Evolutionary conservation across 1,139 yeast genomes (phyloP), one percentile per base, ranked within the genome.

Genomic region (Lodderomyces orthopsilosis): DNA sequence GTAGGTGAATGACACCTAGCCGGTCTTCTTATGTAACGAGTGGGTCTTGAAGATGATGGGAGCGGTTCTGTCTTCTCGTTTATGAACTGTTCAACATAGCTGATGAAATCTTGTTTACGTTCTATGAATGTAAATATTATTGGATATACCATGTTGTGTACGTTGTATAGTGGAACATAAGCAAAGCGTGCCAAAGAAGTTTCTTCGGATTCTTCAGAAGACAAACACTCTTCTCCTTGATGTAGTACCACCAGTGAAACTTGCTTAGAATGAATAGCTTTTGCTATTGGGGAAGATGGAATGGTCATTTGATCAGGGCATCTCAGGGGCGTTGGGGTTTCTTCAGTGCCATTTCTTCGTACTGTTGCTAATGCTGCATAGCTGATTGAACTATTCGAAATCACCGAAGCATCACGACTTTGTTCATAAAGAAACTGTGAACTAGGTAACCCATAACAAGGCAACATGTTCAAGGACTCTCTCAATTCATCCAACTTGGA

Each of bases 281-380:
- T 18, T 7, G 26, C 23, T 22, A 43, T 35, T 13, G 46, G 46
- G 10, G 46, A 44, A 26, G 46, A 44, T n/a, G 44, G 46, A n/a
- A 41, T 27, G 23, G 36, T 33, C 7, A 24, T 12, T 8, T 33
- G 23, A 17, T 15, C 21, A n/a, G 19, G 35, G 26, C 14, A 27
- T 22, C 22, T 19, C 32, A 28, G 22, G 1, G 38, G 33, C 6
- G 40, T 28, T 8, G 43, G 21, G 5, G 26, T 27, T 6, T 21
- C 24, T 18, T 28, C 40, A 35, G 41, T 21, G 24, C 19, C 17
- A 34, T 34, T 34, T 34, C 37, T 34, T 34, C 37, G 4, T 3
- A 22, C n/a, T 6, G 18, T 3, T 6, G 32, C 12, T 13, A 38
- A 22, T 22, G 26, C 27, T 3, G 38, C 19, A 28, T 14, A 15